These are phyloP conservation scores for Fusarium camptoceras DNA, from an alignment of 2,329 filamentous ascomycete species.

Conservation along the genomic window DNA sequence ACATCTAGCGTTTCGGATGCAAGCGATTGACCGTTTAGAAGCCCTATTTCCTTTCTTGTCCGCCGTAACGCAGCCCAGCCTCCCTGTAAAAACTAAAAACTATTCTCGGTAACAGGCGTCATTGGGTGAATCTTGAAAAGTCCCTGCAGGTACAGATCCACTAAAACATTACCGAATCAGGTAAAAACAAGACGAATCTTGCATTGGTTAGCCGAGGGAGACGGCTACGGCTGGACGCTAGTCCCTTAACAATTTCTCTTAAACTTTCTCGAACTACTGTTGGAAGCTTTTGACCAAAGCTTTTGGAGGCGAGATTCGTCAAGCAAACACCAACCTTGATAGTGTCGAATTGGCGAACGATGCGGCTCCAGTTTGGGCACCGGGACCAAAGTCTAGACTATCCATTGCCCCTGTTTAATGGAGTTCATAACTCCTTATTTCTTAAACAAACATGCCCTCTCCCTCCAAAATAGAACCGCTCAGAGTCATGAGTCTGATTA, in stretches of 20 bases:
- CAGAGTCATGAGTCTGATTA: slow-evolving; percentile 40
- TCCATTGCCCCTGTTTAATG: not conserved
- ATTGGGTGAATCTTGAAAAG: slow-evolving; percentile 28
- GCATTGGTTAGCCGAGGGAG: slow-evolving; percentile 31
- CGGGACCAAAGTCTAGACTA: slow-evolving; percentile 15
- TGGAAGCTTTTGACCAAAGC: not conserved
- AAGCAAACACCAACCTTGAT: not conserved
- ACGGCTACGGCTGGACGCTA: slow-evolving; percentile 8
- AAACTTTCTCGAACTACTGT: not conserved
- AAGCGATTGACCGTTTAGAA: slow-evolving; percentile 20
- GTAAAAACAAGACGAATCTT: slow-evolving; percentile 31
- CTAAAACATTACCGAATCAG: slow-evolving; percentile 25
- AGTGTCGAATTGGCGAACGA: not conserved
- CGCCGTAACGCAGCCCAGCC: slow-evolving; percentile 14
- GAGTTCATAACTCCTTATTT: slow-evolving; percentile 4
- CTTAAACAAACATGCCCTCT: not conserved
- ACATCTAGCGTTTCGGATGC: slow-evolving; percentile 9
- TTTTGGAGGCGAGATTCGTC: slow-evolving; percentile 1
- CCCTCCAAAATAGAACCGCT: slow-evolving; percentile 32
- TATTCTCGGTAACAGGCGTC: slow-evolving; percentile 32
- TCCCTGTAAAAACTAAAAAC: slow-evolving; percentile 30
- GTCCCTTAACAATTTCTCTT: slow-evolving; percentile 25
- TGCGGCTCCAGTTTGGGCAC: slow-evolving; percentile 2
- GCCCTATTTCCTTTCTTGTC: slow-evolving; percentile 12
- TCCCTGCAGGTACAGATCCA: slow-evolving; percentile 38